phyloP scores from a whole-genome alignment of 495 filamentous ascomycete genomes.

The Penicillium cosmopolitanum region DNA sequence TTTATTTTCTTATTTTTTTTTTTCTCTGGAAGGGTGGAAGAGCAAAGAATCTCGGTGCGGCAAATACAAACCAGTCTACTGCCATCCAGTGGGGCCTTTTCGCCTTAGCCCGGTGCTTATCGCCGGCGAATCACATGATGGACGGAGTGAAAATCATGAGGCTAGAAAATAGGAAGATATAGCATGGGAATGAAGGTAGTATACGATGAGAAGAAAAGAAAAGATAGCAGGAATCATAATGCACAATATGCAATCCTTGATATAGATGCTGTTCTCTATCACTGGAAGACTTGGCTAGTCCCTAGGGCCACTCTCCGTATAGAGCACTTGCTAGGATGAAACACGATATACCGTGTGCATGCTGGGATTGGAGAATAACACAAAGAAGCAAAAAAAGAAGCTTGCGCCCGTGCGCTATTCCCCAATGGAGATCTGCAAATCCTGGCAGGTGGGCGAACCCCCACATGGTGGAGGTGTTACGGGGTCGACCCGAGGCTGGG shows the following conservation, averaged over 20 bases:
- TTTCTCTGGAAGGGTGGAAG: neutral
- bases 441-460: slow-evolving; percentile 4
- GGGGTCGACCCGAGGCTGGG: slow-evolving; percentile 1
- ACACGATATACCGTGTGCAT: neutral
- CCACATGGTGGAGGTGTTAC: slow-evolving; percentile 3
- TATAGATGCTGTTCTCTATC: too few relatives aligned
- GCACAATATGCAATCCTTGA: too few relatives aligned
- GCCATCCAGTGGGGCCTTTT: slow-evolving; percentile 3
- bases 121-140: slow-evolving; percentile 7
- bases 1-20: neutral
- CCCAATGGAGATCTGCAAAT: slow-evolving; percentile 1
- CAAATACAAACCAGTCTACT: neutral
- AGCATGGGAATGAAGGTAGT: too few relatives aligned
- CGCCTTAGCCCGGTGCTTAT: slow-evolving; percentile 6
- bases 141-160: neutral
- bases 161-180: neutral
- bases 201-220: too few relatives aligned
- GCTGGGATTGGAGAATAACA: neutral
- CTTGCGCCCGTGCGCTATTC: slow-evolving; percentile 18
- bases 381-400: slow-evolving; percentile 14
- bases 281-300: too few relatives aligned
- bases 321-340: too few relatives aligned
- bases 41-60: slow-evolving; percentile 3
- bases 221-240: too few relatives aligned
- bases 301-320: too few relatives aligned